phyloP scores from a whole-genome alignment of 257 asterid species.

The Rubia yunnanensis region DNA sequence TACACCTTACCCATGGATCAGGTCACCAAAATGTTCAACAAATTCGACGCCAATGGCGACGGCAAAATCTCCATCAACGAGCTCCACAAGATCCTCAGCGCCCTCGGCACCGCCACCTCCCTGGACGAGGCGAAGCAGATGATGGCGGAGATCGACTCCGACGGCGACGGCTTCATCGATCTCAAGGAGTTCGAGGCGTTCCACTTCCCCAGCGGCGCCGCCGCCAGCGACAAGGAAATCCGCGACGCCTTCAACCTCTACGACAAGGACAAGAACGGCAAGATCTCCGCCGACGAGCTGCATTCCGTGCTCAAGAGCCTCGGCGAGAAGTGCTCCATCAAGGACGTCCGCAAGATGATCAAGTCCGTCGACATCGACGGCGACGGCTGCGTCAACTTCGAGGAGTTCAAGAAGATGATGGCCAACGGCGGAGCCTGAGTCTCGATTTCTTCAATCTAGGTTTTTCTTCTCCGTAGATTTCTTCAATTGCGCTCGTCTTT shows the following conservation, averaged over 20 bases:
- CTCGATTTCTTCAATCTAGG: slow-evolving; percentile 6
- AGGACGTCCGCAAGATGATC: slow-evolving; percentile 74
- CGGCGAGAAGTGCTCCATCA: slow-evolving; percentile 68
- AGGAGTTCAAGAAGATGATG: slow-evolving; percentile 91
- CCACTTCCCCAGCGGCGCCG: slow-evolving; percentile 29
- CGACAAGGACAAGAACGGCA: slow-evolving; percentile 77
- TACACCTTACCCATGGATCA: slow-evolving; percentile 15
- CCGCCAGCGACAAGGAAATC: slow-evolving; percentile 40
- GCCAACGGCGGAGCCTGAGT: slow-evolving; percentile 28
- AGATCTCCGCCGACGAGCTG: slow-evolving; percentile 65
- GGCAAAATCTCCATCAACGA: slow-evolving; percentile 43
- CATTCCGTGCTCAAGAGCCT: slow-evolving; percentile 50
- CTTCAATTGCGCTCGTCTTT: not conserved
- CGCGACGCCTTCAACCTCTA: slow-evolving; percentile 69
- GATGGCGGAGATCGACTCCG: slow-evolving; percentile 68
- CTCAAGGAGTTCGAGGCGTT: slow-evolving; percentile 63
- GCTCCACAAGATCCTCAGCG: slow-evolving; percentile 29
- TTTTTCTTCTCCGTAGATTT: too few species aligned
- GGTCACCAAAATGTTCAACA: slow-evolving; percentile 30
- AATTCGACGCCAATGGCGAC: slow-evolving; percentile 52
- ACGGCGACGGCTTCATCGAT: slow-evolving; percentile 91
- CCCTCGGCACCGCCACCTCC: slow-evolving; percentile 45
- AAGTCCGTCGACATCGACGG: slow-evolving; percentile 76
- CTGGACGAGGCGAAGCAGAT: slow-evolving; percentile 45
- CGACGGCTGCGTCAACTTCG: slow-evolving; percentile 80